Evolutionary conservation across 1,284 basidiomycete genomes (phyloP).

Genomic region (Cryptococcus sp.): DNA sequence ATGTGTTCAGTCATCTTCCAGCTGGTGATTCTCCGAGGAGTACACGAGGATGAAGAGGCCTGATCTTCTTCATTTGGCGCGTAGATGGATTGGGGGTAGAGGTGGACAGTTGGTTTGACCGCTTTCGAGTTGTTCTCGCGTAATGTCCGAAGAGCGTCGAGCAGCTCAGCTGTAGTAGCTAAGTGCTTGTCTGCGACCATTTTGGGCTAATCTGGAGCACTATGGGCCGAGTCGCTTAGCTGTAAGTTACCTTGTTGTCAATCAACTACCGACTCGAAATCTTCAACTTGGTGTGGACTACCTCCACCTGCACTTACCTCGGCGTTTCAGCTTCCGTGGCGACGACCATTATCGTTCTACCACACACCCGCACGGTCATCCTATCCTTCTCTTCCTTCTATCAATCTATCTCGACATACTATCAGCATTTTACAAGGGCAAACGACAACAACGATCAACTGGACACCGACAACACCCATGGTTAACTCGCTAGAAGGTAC

Average conservation of each 20-base stretch:
- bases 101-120: constrained; percentile 30
- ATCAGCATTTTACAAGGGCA: too few species aligned
- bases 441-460: too few species aligned
- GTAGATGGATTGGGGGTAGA: constrained; percentile 39
- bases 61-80: constrained; percentile 19
- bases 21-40: constrained; percentile 56
- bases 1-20: constrained; percentile 97
- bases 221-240: neutral
- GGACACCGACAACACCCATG: too few species aligned
- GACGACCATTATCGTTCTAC: too few species aligned
- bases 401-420: too few species aligned
- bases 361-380: too few species aligned
- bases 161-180: constrained; percentile 27
- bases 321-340: too few species aligned
- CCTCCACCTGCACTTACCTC: neutral
- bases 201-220: too few species aligned
- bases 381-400: too few species aligned
- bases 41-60: neutral
- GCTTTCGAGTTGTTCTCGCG: constrained; percentile 35
- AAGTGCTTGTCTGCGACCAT: constrained; percentile 26
- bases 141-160: constrained; percentile 31
- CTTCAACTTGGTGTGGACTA: neutral
- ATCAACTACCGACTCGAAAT: too few species aligned
- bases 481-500: too few species aligned
- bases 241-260: neutral